Evolutionary conservation across 2,329 filamentous ascomycete genomes (phyloP), one percentile per base, ranked within the genome.

Genomic region (Aspergillus tamarii): DNA sequence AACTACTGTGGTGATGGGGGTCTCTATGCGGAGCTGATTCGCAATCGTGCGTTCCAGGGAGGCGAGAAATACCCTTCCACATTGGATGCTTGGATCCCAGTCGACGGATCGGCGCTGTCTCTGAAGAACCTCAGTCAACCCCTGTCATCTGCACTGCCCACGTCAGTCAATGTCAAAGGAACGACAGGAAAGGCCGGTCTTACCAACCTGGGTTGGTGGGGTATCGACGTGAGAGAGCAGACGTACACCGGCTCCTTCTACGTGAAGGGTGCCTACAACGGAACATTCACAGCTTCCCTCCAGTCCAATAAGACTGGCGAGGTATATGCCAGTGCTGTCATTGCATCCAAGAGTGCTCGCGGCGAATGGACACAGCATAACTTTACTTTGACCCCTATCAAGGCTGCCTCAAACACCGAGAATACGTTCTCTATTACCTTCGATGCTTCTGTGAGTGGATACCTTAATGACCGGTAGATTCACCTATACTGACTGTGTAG

Each of bases 371-470:
- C 78, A 1, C 75, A 80, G 64, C 81, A 83, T 60, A 73, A 73
- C 0, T 81, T 78, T 50, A 80, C 66, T 19, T 63, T 74, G 10
- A 64, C 58, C 1, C 68, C 72, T 1, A 64, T 57, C 39, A 62
- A 45, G 28, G 64, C 62, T 41, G 67, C 74, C n/a, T 64, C 74
- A 4, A 65, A 75, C 59, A 66, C 77, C 6, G 84, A 85, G 72
- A 86, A 86, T 67, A 83, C 82, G 0, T 83, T 85, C 60, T 76
- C 78, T 2, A 73, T 86, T 57, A 84, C 82, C 2, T 83, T 84
- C 39, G 82, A 85, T 70, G 76, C 79, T 19, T 74, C 76, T 10
- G 72, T 74, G 60, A 66, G 70, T 61, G 30, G 10, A 36, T 11
- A 14, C 28, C 21, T 26, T 4, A 14, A 19, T 10, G 1, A 21